These are phyloP conservation scores for Ceriops decandra DNA, from an alignment of 345 rosid genomes.

Conservation along the genomic window DNA sequence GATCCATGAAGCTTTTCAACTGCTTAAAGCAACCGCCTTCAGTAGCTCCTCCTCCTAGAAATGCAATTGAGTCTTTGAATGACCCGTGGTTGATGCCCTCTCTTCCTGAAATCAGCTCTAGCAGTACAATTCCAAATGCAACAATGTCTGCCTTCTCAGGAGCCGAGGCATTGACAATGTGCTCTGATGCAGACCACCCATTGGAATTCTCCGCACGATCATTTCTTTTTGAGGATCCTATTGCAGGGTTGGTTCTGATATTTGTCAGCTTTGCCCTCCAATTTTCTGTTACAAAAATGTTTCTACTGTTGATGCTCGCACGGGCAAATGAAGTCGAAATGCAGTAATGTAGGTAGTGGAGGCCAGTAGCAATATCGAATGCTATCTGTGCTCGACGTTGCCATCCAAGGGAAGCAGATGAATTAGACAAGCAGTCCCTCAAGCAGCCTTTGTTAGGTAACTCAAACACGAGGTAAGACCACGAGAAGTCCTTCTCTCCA, in stretches of 20 bases:
- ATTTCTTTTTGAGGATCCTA: conserved; percentile 15
- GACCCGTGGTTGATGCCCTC: conserved; percentile 25
- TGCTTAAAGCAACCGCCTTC: conserved; percentile 57
- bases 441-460: conserved; percentile 45
- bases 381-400: conserved; percentile 40
- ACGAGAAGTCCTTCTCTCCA: conserved; percentile 28
- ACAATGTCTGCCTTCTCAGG: conserved; percentile 45
- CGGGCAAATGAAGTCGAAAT: conserved; percentile 50
- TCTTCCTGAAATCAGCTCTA: conserved; percentile 48
- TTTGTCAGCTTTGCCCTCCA: conserved; percentile 57
- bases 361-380: conserved; percentile 42
- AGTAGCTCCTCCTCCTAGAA: conserved; percentile 37
- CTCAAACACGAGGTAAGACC: conserved; percentile 45
- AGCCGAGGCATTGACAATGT: conserved; percentile 13
- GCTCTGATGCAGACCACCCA: conserved; percentile 34
- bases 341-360: conserved; percentile 49
- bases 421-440: conserved; percentile 35
- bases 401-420: conserved; percentile 33
- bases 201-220: not conserved
- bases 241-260: conserved; percentile 21
- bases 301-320: conserved; percentile 35
- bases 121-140: conserved; percentile 47
- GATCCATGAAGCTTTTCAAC: conserved; percentile 53
- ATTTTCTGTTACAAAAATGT: conserved; percentile 34
- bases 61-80: conserved; percentile 39